Percentiles rank a stretch among this genome's conserved stretches.
These are phyloP conservation scores for Apodospora peruviana DNA, from an alignment of 495 filamentous ascomycete genomes.

Conservation along the genomic window DNA sequence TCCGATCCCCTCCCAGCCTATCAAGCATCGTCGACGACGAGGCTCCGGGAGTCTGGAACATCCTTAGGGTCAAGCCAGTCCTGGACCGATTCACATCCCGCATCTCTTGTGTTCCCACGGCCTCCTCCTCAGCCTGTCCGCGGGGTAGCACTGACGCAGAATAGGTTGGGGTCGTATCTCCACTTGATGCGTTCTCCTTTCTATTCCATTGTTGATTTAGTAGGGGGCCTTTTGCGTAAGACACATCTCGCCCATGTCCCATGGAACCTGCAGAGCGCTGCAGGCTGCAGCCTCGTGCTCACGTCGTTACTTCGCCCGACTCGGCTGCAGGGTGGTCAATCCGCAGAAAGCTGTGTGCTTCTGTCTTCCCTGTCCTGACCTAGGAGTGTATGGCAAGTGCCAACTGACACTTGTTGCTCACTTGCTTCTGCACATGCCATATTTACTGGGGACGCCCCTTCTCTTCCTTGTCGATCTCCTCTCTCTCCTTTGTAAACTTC, in stretches of 20 bases:
- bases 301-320: slow-evolving; percentile 17
- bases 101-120: slow-evolving; percentile 2
- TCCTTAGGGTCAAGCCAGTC: neutral
- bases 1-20: slow-evolving; percentile 12
- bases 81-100: neutral
- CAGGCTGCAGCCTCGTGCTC: slow-evolving; percentile 19
- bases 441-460: slow-evolving; percentile 6
- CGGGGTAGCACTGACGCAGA: neutral
- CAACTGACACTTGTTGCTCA: neutral
- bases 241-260: slow-evolving; percentile 1
- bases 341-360: neutral
- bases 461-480: slow-evolving; percentile 3
- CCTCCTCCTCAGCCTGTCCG: neutral
- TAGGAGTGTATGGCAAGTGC: neutral
- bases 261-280: slow-evolving; percentile 2
- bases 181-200: neutral
- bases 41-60: slow-evolving; percentile 15
- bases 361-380: neutral
- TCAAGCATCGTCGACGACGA: slow-evolving; percentile 9
- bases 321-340: slow-evolving; percentile 9
- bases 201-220: slow-evolving; percentile 1
- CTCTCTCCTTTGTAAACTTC: neutral
- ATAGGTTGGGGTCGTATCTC: neutral
- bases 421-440: slow-evolving; percentile 1
- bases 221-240: slow-evolving; percentile 10